A percentile compares a stretch with the other conserved stretches of the same genome.
Conservation (phyloP, 2,329 filamentous ascomycete species). For the Incumbomyces delicatus region DNA sequence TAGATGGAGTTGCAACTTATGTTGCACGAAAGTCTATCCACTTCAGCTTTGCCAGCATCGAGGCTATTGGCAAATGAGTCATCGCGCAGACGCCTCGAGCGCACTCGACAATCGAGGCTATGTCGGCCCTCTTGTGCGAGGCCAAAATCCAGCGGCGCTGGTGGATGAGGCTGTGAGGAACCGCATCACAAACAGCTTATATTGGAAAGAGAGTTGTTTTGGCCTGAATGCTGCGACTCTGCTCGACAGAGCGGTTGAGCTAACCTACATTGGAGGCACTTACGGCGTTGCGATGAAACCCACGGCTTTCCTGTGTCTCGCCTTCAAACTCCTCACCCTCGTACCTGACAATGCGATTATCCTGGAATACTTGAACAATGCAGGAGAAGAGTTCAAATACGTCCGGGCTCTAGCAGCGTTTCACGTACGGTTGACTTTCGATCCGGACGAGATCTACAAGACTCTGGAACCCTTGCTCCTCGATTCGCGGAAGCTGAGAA, state of each 20-base stretch:
- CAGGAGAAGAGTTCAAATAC: constrained; percentile 74
- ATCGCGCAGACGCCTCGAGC: constrained; percentile 66
- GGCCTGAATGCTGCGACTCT: constrained; percentile 74
- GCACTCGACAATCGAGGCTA: constrained; percentile 88
- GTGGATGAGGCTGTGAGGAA: constrained; percentile 94
- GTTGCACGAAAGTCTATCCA: no score
- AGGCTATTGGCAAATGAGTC: constrained; percentile 27
- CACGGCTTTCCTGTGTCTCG: constrained; percentile 81
- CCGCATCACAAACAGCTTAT: constrained; percentile 89
- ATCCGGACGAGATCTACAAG: constrained; percentile 68
- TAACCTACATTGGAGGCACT: constrained; percentile 78
- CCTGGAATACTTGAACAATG: constrained; percentile 66
- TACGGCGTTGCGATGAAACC: constrained; percentile 77
- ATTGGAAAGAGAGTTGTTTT: constrained; percentile 99
- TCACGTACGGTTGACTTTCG: constrained; percentile 81
- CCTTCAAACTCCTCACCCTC: constrained; percentile 88
- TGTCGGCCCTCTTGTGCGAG: constrained; percentile 65
- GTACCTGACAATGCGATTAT: constrained; percentile 71
- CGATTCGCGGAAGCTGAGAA: constrained; percentile 73
- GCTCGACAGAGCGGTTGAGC: constrained; percentile 78
- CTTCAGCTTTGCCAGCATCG: no score
- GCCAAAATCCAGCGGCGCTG: constrained; percentile 87
- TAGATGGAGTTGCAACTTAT: no score
- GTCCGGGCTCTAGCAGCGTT: constrained; percentile 81
- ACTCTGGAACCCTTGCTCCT: constrained; percentile 72